Percentiles rank a stretch among this genome's conserved stretches.
Conservation (phyloP, 2,329 filamentous ascomycete species). For the Aschersonia sp. region DNA sequence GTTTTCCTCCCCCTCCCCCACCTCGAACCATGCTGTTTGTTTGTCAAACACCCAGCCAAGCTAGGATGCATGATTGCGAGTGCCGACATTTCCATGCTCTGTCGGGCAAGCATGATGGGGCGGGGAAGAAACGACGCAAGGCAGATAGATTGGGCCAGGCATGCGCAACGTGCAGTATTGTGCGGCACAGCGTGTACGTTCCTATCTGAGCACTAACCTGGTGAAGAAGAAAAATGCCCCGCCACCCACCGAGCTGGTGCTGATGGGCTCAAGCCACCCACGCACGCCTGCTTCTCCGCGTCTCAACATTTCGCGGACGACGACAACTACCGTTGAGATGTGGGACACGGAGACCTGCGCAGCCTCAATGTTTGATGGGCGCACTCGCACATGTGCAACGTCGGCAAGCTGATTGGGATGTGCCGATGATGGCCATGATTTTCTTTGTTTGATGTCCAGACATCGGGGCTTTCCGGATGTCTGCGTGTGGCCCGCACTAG, state of each 20-base stretch:
- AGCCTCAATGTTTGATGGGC: neutral
- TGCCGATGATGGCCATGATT: neutral
- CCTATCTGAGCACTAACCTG: no score
- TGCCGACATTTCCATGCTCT: no score
- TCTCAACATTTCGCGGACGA: neutral
- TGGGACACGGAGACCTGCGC: neutral
- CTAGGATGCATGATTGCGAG: neutral
- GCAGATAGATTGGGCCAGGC: no score
- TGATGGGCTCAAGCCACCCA: neutral
- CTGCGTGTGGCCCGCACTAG: neutral
- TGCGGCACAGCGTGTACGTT: no score
- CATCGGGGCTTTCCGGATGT: conserved; percentile 17
- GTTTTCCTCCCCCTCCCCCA: neutral
- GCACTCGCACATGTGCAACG: neutral
- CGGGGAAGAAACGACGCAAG: no score
- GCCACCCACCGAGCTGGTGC: no score
- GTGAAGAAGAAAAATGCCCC: no score
- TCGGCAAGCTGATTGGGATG: no score
- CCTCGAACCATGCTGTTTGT: no score
- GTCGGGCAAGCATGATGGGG: no score
- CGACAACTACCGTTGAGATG: neutral
- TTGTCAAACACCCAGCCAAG: neutral
- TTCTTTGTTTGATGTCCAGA: neutral
- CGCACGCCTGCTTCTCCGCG: neutral
- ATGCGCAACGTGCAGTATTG: no score